A percentile compares a stretch with the other conserved stretches of the same genome.
These are phyloP conservation scores for Ophiostoma quercus DNA, from an alignment of 2,329 filamentous ascomycete species.

Conservation along the genomic window DNA sequence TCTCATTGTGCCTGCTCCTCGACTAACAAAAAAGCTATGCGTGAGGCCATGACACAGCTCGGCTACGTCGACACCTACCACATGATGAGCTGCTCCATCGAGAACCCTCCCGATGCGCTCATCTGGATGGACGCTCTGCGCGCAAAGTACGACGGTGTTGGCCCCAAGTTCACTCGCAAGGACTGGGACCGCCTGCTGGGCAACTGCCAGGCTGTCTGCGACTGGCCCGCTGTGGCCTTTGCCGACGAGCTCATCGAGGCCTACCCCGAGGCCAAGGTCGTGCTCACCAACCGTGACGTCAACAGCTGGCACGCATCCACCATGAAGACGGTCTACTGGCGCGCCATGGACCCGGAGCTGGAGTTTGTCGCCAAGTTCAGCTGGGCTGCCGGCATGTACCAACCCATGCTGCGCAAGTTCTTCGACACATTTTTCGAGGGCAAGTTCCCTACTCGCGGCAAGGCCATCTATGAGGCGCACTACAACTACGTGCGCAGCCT, in stretches of 20 bases:
- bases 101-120: slow-evolving; percentile 61
- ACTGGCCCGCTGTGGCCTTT: slow-evolving; percentile 32
- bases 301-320: slow-evolving; percentile 39
- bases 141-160: slow-evolving; percentile 50
- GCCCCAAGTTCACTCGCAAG: slow-evolving; percentile 55
- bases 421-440: slow-evolving; percentile 24
- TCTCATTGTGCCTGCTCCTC: neutral
- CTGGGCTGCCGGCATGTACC: slow-evolving; percentile 24
- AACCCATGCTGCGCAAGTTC: slow-evolving; percentile 25
- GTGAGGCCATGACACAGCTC: slow-evolving; percentile 59
- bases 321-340: slow-evolving; percentile 24
- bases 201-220: slow-evolving; percentile 25
- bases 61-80: slow-evolving; percentile 67
- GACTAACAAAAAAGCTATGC: slow-evolving; percentile 41
- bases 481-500: slow-evolving; percentile 32
- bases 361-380: slow-evolving; percentile 16
- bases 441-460: slow-evolving; percentile 20
- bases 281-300: slow-evolving; percentile 40
- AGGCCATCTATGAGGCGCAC: slow-evolving; percentile 22
- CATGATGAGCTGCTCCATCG: slow-evolving; percentile 65
- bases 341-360: slow-evolving; percentile 21
- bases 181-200: slow-evolving; percentile 46
- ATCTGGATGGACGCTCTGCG: slow-evolving; percentile 65
- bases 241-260: slow-evolving; percentile 42
- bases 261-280: slow-evolving; percentile 47